phyloP scores from a whole-genome alignment of 495 filamentous ascomycete species.

The Choiromyces venosus region DNA sequence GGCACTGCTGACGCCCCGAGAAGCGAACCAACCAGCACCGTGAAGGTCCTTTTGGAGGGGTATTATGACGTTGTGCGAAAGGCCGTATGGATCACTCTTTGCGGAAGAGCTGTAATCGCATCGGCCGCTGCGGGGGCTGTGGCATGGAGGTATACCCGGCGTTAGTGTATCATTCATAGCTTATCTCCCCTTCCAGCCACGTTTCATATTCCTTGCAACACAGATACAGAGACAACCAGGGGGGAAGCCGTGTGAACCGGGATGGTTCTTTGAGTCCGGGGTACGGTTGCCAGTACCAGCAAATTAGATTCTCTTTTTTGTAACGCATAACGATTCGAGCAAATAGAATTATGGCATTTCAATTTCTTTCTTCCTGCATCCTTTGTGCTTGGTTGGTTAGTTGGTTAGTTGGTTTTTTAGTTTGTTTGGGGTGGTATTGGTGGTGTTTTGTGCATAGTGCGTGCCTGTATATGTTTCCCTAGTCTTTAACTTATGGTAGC shows the following conservation, averaged over 20 bases:
- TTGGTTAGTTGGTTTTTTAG: background rate
- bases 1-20: conserved; percentile 33
- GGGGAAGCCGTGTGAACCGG: background rate
- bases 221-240: background rate
- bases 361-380: background rate
- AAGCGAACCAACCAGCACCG: conserved; percentile 42
- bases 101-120: conserved; percentile 40
- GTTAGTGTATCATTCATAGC: background rate
- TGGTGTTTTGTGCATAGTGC: background rate
- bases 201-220: background rate
- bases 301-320: background rate
- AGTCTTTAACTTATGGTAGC: background rate
- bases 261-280: background rate
- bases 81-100: conserved; percentile 55
- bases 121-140: conserved; percentile 28
- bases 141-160: conserved; percentile 23
- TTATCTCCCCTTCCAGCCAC: background rate
- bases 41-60: conserved; percentile 61
- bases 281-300: background rate
- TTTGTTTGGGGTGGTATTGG: background rate
- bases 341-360: background rate
- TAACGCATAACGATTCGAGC: background rate
- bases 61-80: conserved; percentile 61
- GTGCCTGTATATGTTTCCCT: background rate
- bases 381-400: background rate